These are phyloP conservation scores for California macrophylla DNA, from an alignment of 441 rosid species.

Conservation along the genomic window DNA sequence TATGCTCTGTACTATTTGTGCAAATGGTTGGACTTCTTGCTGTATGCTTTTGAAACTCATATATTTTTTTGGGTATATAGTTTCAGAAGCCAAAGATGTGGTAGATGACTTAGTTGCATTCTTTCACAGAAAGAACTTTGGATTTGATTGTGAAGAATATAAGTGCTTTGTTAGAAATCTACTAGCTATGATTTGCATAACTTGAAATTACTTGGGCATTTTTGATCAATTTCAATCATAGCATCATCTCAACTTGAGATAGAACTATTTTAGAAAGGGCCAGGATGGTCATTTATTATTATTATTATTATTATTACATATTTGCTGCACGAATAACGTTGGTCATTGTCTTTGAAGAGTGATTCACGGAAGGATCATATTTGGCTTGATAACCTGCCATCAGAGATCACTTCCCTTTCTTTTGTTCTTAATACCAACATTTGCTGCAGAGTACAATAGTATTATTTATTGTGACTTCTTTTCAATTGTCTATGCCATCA, in stretches of 20 bases:
- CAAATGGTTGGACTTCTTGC: neutral
- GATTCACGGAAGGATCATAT: neutral
- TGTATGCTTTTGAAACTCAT: neutral
- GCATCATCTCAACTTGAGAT: constrained; percentile 3
- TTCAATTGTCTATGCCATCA: neutral
- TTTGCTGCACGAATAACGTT: neutral
- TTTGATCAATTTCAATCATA: constrained; percentile 2
- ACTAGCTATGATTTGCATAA: neutral
- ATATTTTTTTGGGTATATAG: neutral
- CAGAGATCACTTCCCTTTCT: neutral
- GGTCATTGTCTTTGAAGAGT: neutral
- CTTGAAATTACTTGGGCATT: neutral
- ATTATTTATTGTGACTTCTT: neutral
- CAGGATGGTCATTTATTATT: neutral
- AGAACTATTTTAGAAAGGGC: neutral
- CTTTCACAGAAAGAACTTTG: neutral
- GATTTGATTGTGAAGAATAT: neutral
- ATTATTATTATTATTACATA: neutral
- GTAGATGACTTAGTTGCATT: neutral
- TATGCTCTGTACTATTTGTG: neutral
- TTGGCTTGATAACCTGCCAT: neutral
- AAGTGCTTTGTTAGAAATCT: neutral
- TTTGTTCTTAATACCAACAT: neutral
- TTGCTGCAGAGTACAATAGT: neutral
- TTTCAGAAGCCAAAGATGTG: constrained; percentile 4